phyloP scores from a whole-genome alignment of 78 protist genomes.

The Polysphondylium violaceum region DNA sequence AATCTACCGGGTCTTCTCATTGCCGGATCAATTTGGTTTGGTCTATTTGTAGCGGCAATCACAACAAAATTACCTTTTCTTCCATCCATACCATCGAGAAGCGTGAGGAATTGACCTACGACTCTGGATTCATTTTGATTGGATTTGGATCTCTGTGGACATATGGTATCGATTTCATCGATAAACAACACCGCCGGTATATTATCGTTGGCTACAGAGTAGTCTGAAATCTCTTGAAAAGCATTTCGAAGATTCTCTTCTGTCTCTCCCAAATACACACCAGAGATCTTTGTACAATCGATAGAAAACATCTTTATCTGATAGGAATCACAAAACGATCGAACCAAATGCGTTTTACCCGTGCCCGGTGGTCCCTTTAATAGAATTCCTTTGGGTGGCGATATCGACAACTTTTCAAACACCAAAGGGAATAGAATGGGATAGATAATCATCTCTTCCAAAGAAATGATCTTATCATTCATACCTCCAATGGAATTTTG shows the following conservation, averaged over 20 bases:
- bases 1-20: constrained; percentile 86
- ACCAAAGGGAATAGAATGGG: constrained; percentile 46
- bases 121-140: constrained; percentile 57
- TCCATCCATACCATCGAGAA: constrained; percentile 68
- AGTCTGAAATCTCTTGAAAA: constrained; percentile 31
- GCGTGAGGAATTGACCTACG: constrained; percentile 70
- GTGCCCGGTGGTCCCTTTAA: constrained; percentile 99
- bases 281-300: constrained; percentile 92
- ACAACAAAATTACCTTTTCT: constrained; percentile 67
- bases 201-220: not conserved
- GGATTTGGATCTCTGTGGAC: constrained; percentile 69
- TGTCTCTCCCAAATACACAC: constrained; percentile 80
- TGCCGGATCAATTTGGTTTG: constrained; percentile 83
- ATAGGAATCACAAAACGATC: constrained; percentile 99
- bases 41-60: constrained; percentile 86
- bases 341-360: constrained; percentile 99
- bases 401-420: constrained; percentile 19
- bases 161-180: constrained; percentile 78
- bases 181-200: constrained; percentile 58
- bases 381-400: constrained; percentile 90
- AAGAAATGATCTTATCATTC: constrained; percentile 1
- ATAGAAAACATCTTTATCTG: constrained; percentile 99
- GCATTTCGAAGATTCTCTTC: constrained; percentile 58
- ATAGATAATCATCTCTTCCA: constrained; percentile 72
- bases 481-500: constrained; percentile 32